Evolutionary conservation across 1,284 basidiomycete genomes (phyloP).

Genomic region (Sporisorium iseilematis-ciliati): DNA sequence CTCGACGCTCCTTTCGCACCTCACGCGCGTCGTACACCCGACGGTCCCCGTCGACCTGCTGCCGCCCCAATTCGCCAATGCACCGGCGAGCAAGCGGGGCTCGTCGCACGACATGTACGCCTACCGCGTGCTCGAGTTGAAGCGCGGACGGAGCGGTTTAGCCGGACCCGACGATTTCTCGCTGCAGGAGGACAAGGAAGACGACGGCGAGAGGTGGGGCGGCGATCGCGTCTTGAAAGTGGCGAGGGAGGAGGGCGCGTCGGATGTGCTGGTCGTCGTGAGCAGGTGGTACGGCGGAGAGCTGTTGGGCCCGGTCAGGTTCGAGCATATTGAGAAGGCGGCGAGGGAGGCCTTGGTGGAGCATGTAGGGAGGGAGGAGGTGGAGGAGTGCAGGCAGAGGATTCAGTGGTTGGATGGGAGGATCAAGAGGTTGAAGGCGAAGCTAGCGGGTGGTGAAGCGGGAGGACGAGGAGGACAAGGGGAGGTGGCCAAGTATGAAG

Average conservation of each 20-base stretch:
- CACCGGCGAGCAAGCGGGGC: conserved; percentile 50
- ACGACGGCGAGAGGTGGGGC: conserved; percentile 67
- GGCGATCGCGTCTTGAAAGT: conserved; percentile 56
- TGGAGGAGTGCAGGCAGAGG: conserved; percentile 41
- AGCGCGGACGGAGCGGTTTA: conserved; percentile 56
- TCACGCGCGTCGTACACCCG: conserved; percentile 63
- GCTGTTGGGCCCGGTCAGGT: conserved; percentile 78
- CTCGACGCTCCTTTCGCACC: conserved; percentile 55
- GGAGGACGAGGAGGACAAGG: background rate
- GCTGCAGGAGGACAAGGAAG: conserved; percentile 61
- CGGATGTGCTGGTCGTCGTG: conserved; percentile 65
- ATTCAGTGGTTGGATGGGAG: conserved; percentile 52
- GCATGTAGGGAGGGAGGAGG: conserved; percentile 76
- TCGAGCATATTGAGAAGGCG: conserved; percentile 81
- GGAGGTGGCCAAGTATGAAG: conserved; percentile 31
- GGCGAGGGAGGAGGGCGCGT: conserved; percentile 59
- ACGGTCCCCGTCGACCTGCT: conserved; percentile 51
- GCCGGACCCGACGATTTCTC: conserved; percentile 64
- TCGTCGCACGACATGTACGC: conserved; percentile 68
- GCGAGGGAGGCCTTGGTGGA: conserved; percentile 78
- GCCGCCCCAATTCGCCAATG: conserved; percentile 57
- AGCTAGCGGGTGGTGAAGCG: background rate
- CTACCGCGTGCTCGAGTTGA: conserved; percentile 61
- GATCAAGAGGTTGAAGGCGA: conserved; percentile 19
- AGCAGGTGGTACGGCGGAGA: conserved; percentile 79